These are phyloP conservation scores for Populus hybrid DNA, from an alignment of 441 rosid species.

Conservation along the genomic window DNA sequence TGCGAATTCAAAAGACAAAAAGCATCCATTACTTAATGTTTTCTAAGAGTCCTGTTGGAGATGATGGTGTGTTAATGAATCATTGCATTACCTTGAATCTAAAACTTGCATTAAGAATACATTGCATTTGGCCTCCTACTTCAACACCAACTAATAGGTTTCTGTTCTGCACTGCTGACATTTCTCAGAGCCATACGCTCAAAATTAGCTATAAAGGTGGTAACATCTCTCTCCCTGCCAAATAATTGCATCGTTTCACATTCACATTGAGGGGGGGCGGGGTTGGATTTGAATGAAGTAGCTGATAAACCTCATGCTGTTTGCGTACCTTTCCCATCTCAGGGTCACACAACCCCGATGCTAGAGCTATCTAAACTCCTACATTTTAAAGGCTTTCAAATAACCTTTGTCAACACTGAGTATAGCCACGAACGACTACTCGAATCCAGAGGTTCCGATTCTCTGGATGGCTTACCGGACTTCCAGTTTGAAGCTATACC, in stretches of 20 bases:
- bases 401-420: conserved; percentile 12
- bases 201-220: no score
- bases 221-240: neutral
- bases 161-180: no score
- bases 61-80: no score
- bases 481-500: conserved; percentile 33
- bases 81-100: no score
- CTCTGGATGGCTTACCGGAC: conserved; percentile 14
- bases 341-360: neutral
- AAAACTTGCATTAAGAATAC: no score
- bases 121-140: no score
- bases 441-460: conserved; percentile 22
- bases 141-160: no score
- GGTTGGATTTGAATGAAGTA: neutral
- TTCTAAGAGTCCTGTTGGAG: no score
- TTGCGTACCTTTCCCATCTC: neutral
- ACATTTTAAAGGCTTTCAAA: neutral
- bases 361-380: neutral
- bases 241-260: neutral
- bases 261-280: neutral
- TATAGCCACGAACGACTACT: conserved; percentile 26
- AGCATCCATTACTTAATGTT: no score
- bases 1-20: neutral
- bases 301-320: conserved; percentile 23
- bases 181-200: no score